Evolutionary conservation across 257 asterid genomes (phyloP).

Genomic region (Rehmannia glutinosa): DNA sequence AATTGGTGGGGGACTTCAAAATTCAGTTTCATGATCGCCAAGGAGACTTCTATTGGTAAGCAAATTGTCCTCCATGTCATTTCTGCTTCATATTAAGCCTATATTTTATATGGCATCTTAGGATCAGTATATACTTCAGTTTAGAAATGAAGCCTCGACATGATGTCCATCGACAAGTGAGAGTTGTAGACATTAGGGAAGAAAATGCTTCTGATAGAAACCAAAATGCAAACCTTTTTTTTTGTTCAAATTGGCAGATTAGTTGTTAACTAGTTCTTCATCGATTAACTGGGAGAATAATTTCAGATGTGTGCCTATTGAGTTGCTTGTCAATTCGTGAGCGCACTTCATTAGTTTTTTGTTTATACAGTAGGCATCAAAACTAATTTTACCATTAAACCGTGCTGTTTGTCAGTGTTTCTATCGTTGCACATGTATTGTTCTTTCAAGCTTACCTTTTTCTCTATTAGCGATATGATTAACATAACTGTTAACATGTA

Average conservation of each 20-base stretch:
- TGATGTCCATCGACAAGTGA: not conserved
- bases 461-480: not conserved
- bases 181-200: not conserved
- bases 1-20: constrained; percentile 89
- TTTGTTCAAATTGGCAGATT: not conserved
- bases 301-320: not conserved
- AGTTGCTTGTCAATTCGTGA: not conserved
- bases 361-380: no score
- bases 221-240: not conserved
- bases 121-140: not conserved
- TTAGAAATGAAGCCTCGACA: not conserved
- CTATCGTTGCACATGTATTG: not conserved
- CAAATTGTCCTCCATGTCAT: constrained; percentile 17
- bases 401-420: not conserved
- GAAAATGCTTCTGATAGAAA: not conserved
- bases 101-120: constrained; percentile 13
- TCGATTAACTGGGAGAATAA: not conserved
- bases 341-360: no score
- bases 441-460: not conserved
- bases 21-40: constrained; percentile 90
- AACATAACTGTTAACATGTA: not conserved
- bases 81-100: not conserved
- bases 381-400: not conserved
- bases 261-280: not conserved
- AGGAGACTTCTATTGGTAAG: constrained; percentile 96